Evolutionary conservation across 2,329 filamentous ascomycete species (phyloP).

Genomic region (Neospermospora avenae): DNA sequence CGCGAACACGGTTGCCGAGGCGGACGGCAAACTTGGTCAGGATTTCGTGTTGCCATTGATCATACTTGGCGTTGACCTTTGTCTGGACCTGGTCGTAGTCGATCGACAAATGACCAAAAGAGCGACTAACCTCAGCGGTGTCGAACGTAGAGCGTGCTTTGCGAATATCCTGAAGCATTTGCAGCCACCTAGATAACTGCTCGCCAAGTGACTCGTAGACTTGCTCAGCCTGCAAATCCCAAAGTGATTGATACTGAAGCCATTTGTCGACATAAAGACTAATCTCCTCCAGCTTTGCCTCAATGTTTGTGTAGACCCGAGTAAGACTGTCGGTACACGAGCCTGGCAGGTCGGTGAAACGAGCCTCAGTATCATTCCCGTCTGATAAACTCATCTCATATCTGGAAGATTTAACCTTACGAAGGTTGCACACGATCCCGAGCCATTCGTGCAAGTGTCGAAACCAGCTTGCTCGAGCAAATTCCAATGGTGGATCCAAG

Average conservation of each 20-base stretch:
- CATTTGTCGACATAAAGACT: conserved; percentile 92
- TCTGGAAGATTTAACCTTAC: conserved; percentile 89
- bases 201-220: conserved; percentile 92
- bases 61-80: conserved; percentile 98
- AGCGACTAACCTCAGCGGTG: conserved; percentile 87
- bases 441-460: conserved; percentile 91
- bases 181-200: conserved; percentile 87
- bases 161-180: conserved; percentile 93
- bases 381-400: conserved; percentile 87
- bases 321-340: conserved; percentile 77
- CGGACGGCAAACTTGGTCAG: conserved; percentile 88
- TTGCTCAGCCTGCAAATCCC: conserved; percentile 95
- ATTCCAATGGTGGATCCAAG: conserved; percentile 88
- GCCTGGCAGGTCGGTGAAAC: conserved; percentile 81
- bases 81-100: conserved; percentile 99
- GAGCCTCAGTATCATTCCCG: conserved; percentile 58
- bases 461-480: conserved; percentile 90
- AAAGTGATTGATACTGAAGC: conserved; percentile 97
- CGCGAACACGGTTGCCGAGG: conserved; percentile 84
- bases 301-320: conserved; percentile 77
- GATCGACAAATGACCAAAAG: conserved; percentile 90
- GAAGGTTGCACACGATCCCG: conserved; percentile 84
- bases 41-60: conserved; percentile 99
- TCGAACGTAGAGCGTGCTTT: conserved; percentile 96
- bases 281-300: conserved; percentile 77